Percentiles rank a stretch among this genome's conserved stretches.
Conservation (phyloP, 805 yeast species). For the Yamadazyma endophytica region DNA sequence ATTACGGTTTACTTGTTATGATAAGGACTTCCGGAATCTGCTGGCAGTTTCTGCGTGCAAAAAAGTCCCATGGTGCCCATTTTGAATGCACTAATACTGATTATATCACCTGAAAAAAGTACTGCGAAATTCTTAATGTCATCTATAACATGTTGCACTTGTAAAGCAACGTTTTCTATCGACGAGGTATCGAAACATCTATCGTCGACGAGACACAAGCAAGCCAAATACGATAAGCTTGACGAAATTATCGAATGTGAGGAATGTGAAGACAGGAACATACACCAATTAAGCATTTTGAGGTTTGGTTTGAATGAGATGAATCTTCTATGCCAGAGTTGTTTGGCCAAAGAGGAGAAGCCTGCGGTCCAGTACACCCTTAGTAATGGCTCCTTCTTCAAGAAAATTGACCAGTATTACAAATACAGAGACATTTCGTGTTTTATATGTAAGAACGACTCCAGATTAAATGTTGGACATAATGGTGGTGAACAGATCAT, state of each 20-base stretch:
- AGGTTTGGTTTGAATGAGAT: slow-evolving; percentile 56
- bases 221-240: slow-evolving; percentile 27
- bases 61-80: background rate
- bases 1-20: background rate
- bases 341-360: slow-evolving; percentile 39
- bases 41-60: background rate
- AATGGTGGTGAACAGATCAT: slow-evolving; percentile 18
- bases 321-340: slow-evolving; percentile 43
- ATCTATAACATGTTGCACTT: slow-evolving; percentile 9
- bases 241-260: slow-evolving; percentile 51
- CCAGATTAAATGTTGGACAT: slow-evolving; percentile 33
- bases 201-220: slow-evolving; percentile 50
- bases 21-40: background rate
- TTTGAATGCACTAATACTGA: too few species aligned
- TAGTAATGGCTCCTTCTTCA: slow-evolving; percentile 53
- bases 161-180: slow-evolving; percentile 4
- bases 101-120: background rate
- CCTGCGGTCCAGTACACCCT: slow-evolving; percentile 49
- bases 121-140: slow-evolving; percentile 2
- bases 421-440: slow-evolving; percentile 51
- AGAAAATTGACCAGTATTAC: slow-evolving; percentile 43
- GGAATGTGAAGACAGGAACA: slow-evolving; percentile 48
- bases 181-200: slow-evolving; percentile 50
- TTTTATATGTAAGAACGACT: slow-evolving; percentile 38
- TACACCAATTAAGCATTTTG: slow-evolving; percentile 48